Conservation (phyloP, 75 land plant genomes). For the Cupressus sempervirens region DNA sequence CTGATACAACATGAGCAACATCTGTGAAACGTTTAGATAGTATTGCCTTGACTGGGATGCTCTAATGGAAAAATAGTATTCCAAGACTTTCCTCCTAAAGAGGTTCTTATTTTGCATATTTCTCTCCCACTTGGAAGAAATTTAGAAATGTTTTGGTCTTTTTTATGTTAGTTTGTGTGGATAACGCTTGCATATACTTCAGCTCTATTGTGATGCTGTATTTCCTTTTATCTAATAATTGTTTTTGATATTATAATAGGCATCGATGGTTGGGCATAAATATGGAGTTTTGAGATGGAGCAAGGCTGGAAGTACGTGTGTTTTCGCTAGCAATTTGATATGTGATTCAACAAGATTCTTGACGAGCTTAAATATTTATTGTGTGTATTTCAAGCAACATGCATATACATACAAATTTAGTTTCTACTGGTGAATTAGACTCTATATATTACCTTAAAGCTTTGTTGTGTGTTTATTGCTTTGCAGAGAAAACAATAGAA, state of each 20-base stretch:
- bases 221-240: not conserved
- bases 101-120: not conserved
- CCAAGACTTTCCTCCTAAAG: not conserved
- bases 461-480: not conserved
- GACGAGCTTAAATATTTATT: not conserved
- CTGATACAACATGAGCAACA: not conserved
- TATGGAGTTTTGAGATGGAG: slow-evolving; percentile 77
- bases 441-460: not conserved
- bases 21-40: not conserved
- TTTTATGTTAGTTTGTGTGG: not conserved
- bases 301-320: slow-evolving; percentile 62
- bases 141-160: not conserved
- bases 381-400: not conserved
- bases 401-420: not conserved
- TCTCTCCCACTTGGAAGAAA: not conserved
- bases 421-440: not conserved
- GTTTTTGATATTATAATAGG: slow-evolving; percentile 26
- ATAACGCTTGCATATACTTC: not conserved
- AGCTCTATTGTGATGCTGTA: not conserved
- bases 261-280: slow-evolving; percentile 77
- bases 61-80: not conserved
- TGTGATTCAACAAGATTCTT: not conserved
- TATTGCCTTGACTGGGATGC: not conserved
- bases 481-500: slow-evolving; percentile 85
- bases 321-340: slow-evolving; percentile 32